Percentiles rank a stretch among this genome's conserved stretches.
Evolutionary conservation across 2,329 filamentous ascomycete species (phyloP).

Genomic region (Myriangium duriaei): DNA sequence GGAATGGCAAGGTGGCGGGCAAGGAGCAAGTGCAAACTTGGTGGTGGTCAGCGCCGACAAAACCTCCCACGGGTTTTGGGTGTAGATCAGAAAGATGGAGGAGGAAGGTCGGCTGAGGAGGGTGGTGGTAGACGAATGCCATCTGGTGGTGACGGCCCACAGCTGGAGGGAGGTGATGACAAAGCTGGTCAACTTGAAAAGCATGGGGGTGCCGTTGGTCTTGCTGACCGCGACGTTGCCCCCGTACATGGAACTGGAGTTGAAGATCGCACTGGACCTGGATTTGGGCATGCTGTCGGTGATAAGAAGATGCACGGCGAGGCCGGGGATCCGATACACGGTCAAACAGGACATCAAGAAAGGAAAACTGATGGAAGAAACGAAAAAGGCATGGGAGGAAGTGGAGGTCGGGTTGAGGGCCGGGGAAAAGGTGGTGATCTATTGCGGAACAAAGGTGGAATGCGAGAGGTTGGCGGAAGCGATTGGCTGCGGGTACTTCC

Average conservation of each 20-base stretch:
- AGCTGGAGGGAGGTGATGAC: constrained; percentile 14
- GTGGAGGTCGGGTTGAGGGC: not conserved
- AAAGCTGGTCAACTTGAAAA: constrained; percentile 8
- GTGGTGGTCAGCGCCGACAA: constrained; percentile 14
- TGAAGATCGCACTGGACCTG: constrained; percentile 12
- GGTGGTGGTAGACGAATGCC: constrained; percentile 14
- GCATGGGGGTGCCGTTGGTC: constrained; percentile 11
- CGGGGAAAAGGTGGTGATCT: constrained; percentile 8
- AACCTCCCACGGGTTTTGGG: constrained; percentile 11
- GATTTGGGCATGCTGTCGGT: constrained; percentile 13
- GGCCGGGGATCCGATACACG: too few relatives aligned
- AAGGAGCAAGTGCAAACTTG: constrained; percentile 12
- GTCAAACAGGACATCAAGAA: too few relatives aligned
- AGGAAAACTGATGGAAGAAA: too few relatives aligned
- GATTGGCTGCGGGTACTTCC: constrained; percentile 13
- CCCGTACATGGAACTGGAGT: constrained; percentile 10
- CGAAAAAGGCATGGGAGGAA: constrained; percentile 7
- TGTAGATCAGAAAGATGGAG: constrained; percentile 9
- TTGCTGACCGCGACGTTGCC: constrained; percentile 12
- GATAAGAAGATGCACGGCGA: constrained; percentile 13
- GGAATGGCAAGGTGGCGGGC: constrained; percentile 13
- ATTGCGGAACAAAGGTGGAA: constrained; percentile 12
- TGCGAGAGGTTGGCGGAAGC: constrained; percentile 10
- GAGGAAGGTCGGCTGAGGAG: constrained; percentile 12
- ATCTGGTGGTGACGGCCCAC: constrained; percentile 13